phyloP scores from a whole-genome alignment of 805 yeast species.

The Sungouiozyma ichnusensis region DNA sequence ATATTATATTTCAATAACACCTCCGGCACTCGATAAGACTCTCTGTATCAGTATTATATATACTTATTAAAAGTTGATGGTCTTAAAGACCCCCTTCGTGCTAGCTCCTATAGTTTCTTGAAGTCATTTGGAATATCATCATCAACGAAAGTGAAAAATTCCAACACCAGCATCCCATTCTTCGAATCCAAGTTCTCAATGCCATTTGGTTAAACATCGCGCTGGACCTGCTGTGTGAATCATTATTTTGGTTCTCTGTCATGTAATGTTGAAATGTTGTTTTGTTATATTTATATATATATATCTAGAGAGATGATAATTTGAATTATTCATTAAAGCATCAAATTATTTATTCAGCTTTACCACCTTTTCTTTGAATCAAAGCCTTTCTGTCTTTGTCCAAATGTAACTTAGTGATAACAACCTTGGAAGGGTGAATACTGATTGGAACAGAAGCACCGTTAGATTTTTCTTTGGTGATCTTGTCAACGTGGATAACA shows the following conservation, averaged over 20 bases:
- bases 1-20: too few relatives aligned
- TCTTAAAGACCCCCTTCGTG: neutral
- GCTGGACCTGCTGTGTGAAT: too few relatives aligned
- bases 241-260: too few relatives aligned
- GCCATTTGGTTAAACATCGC: too few relatives aligned
- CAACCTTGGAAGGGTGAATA: conserved; percentile 98
- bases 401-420: conserved; percentile 94
- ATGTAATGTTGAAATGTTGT: neutral
- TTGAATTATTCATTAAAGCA: conserved; percentile 1
- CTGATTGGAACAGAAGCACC: conserved; percentile 96
- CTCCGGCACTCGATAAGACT: too few relatives aligned
- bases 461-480: conserved; percentile 94
- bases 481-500: conserved; percentile 92
- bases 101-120: neutral
- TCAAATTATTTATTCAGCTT: conserved; percentile 57
- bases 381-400: conserved; percentile 98
- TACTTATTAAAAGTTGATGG: neutral
- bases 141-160: neutral
- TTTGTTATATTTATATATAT: neutral
- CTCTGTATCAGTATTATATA: too few relatives aligned
- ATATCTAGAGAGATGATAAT: neutral
- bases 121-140: neutral
- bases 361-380: conserved; percentile 96
- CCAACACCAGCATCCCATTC: too few relatives aligned
- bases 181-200: too few relatives aligned